Conservation (phyloP, 495 filamentous ascomycete species). For the Aspergillus biplanus region DNA sequence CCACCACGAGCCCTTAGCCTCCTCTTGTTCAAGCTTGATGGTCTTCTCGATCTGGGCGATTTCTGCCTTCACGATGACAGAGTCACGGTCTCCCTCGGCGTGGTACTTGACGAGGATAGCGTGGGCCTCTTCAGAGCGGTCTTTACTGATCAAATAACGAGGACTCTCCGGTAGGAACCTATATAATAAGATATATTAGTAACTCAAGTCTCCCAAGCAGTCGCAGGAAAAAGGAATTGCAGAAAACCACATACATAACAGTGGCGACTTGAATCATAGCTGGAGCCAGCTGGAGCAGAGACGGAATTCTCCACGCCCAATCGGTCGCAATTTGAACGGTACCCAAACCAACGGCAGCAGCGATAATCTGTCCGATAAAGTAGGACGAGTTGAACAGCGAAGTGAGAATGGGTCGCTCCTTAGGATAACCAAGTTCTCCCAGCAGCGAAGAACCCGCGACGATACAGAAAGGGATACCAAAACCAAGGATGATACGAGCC, state of each 20-base stretch:
- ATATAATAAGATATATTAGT: constrained; percentile 3
- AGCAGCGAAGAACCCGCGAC: constrained; percentile 66
- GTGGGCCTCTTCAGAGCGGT: constrained; percentile 59
- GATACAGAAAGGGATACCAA: constrained; percentile 67
- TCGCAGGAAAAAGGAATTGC: background rate
- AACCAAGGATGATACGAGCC: constrained; percentile 66
- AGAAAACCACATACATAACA: constrained; percentile 43
- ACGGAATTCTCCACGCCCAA: constrained; percentile 71
- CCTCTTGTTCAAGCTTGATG: constrained; percentile 58
- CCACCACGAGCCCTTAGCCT: constrained; percentile 56
- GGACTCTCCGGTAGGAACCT: constrained; percentile 64
- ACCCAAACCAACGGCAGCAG: constrained; percentile 59
- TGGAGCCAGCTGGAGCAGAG: constrained; percentile 56
- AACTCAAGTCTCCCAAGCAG: background rate
- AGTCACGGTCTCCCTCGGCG: constrained; percentile 57
- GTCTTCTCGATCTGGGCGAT: constrained; percentile 63
- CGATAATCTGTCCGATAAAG: constrained; percentile 65
- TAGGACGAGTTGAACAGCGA: constrained; percentile 70
- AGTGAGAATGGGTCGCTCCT: constrained; percentile 66
- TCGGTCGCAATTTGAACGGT: constrained; percentile 57
- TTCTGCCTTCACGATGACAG: constrained; percentile 62
- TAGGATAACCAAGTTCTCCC: constrained; percentile 68
- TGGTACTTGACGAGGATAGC: constrained; percentile 63
- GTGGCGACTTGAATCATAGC: constrained; percentile 33
- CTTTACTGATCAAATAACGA: constrained; percentile 62